Percentiles rank a stretch among this genome's conserved stretches.
These are phyloP conservation scores for Scleroderma bovista DNA, from an alignment of 768 basidiomycete species.

Conservation along the genomic window DNA sequence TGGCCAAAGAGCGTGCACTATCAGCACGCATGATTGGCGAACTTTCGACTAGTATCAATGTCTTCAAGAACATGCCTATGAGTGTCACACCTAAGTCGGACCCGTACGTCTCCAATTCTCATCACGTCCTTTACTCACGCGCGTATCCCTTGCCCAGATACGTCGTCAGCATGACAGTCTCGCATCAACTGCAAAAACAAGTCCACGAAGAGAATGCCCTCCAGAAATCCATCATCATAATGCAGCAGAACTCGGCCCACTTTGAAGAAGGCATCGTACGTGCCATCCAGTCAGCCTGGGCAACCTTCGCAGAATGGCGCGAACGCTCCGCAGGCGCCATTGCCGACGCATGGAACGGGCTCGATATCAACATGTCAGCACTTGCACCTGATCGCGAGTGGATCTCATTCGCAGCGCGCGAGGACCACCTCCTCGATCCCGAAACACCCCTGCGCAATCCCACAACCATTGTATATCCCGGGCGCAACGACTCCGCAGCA, in stretches of 20 bases:
- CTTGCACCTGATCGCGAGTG: conserved; percentile 88
- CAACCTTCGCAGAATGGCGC: conserved; percentile 93
- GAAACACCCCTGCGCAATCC: conserved; percentile 90
- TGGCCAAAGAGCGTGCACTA: conserved; percentile 89
- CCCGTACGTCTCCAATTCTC: conserved; percentile 50
- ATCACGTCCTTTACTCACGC: conserved; percentile 8
- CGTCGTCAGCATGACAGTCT: conserved; percentile 65
- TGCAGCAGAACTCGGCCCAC: conserved; percentile 95
- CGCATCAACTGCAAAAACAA: conserved; percentile 81
- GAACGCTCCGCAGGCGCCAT: conserved; percentile 58
- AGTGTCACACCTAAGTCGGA: conserved; percentile 72
- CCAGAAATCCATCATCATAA: conserved; percentile 96
- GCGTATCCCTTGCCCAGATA: conserved; percentile 34
- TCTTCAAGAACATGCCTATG: conserved; percentile 95
- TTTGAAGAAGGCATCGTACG: conserved; percentile 97
- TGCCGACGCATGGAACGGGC: conserved; percentile 64
- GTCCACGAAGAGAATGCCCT: conserved; percentile 97
- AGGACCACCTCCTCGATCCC: conserved; percentile 93
- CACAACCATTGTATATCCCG: conserved; percentile 74
- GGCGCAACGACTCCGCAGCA: conserved; percentile 85
- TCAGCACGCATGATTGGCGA: conserved; percentile 84
- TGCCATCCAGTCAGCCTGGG: conserved; percentile 94
- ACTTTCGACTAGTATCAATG: conserved; percentile 79
- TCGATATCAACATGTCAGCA: conserved; percentile 70
- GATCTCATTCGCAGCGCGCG: conserved; percentile 90